phyloP scores from a whole-genome alignment of 345 rosid genomes.

The Clarkia xantiana region DNA sequence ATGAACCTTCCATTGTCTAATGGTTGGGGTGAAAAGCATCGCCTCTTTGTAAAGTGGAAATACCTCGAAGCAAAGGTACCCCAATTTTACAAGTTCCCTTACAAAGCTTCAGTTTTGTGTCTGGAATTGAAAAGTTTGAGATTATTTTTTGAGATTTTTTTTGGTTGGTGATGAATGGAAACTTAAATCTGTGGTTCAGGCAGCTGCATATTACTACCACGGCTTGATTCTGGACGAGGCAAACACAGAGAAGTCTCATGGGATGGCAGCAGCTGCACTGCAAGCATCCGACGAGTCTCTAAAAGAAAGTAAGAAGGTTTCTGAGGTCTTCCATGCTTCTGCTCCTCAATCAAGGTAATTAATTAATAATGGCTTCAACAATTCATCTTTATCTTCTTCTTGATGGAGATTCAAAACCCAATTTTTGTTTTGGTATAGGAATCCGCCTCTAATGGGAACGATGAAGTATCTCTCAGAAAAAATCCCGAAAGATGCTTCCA shows the following conservation, averaged over 20 bases:
- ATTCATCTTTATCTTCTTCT: background rate
- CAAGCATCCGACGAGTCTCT: conserved; percentile 91
- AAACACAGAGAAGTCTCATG: conserved; percentile 90
- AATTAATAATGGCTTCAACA: background rate
- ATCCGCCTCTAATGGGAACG: conserved; percentile 80
- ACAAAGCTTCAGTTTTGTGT: conserved; percentile 1
- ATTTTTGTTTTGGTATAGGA: conserved; percentile 29
- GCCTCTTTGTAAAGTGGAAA: conserved; percentile 84
- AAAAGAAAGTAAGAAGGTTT: conserved; percentile 72
- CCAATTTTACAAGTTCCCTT: background rate
- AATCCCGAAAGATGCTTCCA: conserved; percentile 81
- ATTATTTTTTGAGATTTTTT: background rate
- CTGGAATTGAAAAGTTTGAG: background rate
- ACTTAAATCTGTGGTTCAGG: conserved; percentile 26
- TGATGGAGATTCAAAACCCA: background rate
- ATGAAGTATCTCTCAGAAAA: conserved; percentile 83
- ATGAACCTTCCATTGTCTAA: conserved; percentile 79
- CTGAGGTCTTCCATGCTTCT: conserved; percentile 56
- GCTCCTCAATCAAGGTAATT: conserved; percentile 74
- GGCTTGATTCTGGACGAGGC: conserved; percentile 97
- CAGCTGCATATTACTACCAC: conserved; percentile 97
- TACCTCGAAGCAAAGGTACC: conserved; percentile 77
- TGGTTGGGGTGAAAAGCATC: conserved; percentile 97
- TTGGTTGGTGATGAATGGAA: background rate
- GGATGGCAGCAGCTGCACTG: conserved; percentile 93